Percentiles rank a stretch among this genome's conserved stretches.
phyloP scores from a whole-genome alignment of 768 basidiomycete species.

The Kwoniella europaea region DNA sequence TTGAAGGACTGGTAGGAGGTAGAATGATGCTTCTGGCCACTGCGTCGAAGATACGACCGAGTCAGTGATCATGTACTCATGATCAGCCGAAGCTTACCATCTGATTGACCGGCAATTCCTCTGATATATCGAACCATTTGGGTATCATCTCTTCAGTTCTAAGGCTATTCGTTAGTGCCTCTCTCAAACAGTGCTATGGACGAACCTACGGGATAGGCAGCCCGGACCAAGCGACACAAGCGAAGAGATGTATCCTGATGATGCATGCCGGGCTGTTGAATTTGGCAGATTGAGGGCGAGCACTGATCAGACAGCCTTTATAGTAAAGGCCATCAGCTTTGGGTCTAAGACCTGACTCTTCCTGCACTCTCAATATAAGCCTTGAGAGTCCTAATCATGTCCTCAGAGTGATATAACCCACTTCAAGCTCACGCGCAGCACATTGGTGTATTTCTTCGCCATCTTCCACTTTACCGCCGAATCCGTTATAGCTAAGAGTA shows the following conservation, averaged over 20 bases:
- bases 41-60: neutral
- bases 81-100: conserved; percentile 23
- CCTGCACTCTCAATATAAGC: conserved; percentile 61
- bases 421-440: conserved; percentile 68
- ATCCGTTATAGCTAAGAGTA: conserved; percentile 75
- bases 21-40: conserved; percentile 31
- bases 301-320: conserved; percentile 60
- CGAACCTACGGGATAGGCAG: conserved; percentile 68
- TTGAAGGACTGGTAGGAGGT: conserved; percentile 16
- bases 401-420: conserved; percentile 56
- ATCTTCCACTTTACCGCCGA: conserved; percentile 83
- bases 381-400: conserved; percentile 56
- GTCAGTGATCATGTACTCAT: neutral
- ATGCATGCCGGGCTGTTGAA: neutral
- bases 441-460: conserved; percentile 73
- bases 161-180: neutral
- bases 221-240: conserved; percentile 71
- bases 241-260: conserved; percentile 72
- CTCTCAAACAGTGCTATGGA: neutral
- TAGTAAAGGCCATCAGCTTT: conserved; percentile 63
- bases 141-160: conserved; percentile 90
- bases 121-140: conserved; percentile 69
- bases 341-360: conserved; percentile 79
- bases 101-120: conserved; percentile 19
- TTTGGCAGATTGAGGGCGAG: conserved; percentile 4